These are phyloP conservation scores for Elongisporangium undulatum DNA, from an alignment of 352 stramenopile genomes.

Conservation along the genomic window DNA sequence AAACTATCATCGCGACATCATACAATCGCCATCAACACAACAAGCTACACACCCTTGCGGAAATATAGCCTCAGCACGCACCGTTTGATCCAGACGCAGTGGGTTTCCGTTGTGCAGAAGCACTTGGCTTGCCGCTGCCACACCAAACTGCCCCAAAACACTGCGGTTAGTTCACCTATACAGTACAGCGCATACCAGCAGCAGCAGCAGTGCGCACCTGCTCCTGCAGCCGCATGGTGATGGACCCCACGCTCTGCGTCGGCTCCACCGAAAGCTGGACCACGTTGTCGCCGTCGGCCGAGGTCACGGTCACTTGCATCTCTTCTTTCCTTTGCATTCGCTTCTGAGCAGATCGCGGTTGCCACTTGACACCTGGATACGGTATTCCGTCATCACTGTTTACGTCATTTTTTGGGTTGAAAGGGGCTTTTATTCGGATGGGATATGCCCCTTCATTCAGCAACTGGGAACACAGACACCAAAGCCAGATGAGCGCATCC, in stretches of 20 bases:
- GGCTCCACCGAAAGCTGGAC: conserved; percentile 45
- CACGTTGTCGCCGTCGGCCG: conserved; percentile 51
- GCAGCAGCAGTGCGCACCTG: conserved; percentile 22
- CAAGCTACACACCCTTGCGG: background rate
- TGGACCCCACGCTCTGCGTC: conserved; percentile 36
- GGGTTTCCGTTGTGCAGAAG: conserved; percentile 61
- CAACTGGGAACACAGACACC: background rate
- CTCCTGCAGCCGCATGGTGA: conserved; percentile 44
- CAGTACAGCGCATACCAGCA: background rate
- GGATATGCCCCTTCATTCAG: background rate
- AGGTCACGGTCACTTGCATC: conserved; percentile 70
- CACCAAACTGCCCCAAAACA: conserved; percentile 44
- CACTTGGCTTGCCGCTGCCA: conserved; percentile 44
- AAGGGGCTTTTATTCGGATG: background rate
- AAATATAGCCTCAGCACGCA: conserved; percentile 10
- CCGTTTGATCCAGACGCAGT: conserved; percentile 45
- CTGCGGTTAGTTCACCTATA: background rate
- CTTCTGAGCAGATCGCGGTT: background rate
- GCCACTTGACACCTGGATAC: background rate
- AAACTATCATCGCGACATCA: conserved; percentile 31
- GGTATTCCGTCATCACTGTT: background rate
- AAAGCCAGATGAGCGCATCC: conserved; percentile 1
- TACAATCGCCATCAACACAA: background rate
- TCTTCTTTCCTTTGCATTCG: conserved; percentile 7
- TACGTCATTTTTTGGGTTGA: background rate